A percentile compares a stretch with the other conserved stretches of the same genome.
phyloP scores from a whole-genome alignment of 1,284 basidiomycete species.

The Meripilus lineatus region DNA sequence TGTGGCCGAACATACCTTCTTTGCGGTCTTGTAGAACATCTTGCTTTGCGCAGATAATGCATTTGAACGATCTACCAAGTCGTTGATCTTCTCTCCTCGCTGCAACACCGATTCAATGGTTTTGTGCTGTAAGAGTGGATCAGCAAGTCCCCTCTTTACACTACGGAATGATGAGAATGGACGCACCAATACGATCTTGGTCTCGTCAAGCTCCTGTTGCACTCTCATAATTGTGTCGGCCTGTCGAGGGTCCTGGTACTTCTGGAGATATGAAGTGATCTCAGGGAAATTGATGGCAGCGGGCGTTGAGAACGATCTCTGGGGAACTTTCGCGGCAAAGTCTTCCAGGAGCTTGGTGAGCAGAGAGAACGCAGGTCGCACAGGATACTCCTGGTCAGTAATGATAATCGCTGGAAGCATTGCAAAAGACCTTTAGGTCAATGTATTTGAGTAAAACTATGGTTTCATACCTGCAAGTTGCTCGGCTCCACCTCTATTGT shows the following conservation, averaged over 20 bases:
- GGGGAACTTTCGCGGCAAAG: constrained; percentile 77
- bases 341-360: constrained; percentile 95
- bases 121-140: constrained; percentile 70
- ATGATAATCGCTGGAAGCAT: constrained; percentile 87
- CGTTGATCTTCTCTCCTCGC: constrained; percentile 96
- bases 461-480: constrained; percentile 66
- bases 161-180: not conserved
- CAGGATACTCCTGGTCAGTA: constrained; percentile 95
- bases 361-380: constrained; percentile 93
- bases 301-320: constrained; percentile 60
- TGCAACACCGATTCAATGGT: constrained; percentile 98
- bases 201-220: constrained; percentile 98
- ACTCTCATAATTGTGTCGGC: constrained; percentile 99
- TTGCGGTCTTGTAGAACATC: constrained; percentile 83
- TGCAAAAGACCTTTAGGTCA: not conserved
- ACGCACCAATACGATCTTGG: constrained; percentile 92
- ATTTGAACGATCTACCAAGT: constrained; percentile 93
- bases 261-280: constrained; percentile 77
- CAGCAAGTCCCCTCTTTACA: not conserved
- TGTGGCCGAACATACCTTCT: constrained; percentile 46
- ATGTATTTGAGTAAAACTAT: not conserved
- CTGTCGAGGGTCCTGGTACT: constrained; percentile 98
- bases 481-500: constrained; percentile 78
- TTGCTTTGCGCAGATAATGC: constrained; percentile 89
- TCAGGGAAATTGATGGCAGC: constrained; percentile 66